Evolutionary conservation across 768 basidiomycete genomes (phyloP).

Genomic region (Xerocomellus dryophilus): DNA sequence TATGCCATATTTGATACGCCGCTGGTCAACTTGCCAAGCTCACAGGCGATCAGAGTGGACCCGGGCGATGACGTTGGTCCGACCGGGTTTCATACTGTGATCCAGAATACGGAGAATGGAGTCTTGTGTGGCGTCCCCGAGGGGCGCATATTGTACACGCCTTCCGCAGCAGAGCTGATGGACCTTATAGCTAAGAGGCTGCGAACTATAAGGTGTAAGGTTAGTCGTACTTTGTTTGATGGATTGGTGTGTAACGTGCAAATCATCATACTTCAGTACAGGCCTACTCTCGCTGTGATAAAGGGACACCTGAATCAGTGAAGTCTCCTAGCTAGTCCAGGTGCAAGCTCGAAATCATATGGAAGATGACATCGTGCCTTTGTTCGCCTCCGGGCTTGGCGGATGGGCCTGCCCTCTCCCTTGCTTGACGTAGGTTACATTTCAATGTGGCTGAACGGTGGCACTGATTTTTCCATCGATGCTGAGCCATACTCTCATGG

Average conservation of each 20-base stretch:
- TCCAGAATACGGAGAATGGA: not conserved
- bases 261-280: not conserved
- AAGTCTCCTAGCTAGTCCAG: not conserved
- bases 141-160: not conserved
- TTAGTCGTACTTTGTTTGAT: not conserved
- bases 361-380: not conserved
- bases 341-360: not conserved
- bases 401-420: not conserved
- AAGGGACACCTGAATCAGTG: not conserved
- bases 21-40: slow-evolving; percentile 32
- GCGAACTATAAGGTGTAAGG: no score
- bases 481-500: not conserved
- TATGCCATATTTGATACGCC: slow-evolving; percentile 54
- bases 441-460: no score
- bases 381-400: not conserved
- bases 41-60: slow-evolving; percentile 49
- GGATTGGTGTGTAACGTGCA: not conserved
- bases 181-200: no score
- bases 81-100: slow-evolving; percentile 51
- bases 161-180: not conserved
- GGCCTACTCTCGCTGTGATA: no score
- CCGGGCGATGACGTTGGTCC: slow-evolving; percentile 57
- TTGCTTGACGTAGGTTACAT: not conserved
- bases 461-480: no score
- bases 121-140: not conserved